Conservation (phyloP, 495 filamentous ascomycete species). For the Chaetomium tenue region DNA sequence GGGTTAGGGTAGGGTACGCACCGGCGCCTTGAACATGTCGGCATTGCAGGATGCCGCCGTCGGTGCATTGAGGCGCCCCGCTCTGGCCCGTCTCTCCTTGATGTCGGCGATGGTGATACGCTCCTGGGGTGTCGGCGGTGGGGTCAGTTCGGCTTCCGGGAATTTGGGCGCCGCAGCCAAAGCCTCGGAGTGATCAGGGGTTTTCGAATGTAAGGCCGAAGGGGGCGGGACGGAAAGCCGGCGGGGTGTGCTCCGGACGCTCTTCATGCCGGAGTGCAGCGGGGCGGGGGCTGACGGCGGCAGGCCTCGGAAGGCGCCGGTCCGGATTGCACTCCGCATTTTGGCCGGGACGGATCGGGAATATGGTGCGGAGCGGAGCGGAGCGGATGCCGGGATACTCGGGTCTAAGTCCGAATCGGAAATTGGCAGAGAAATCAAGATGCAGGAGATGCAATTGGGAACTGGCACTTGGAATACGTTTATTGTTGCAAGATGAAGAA, state of each 20-base stretch:
- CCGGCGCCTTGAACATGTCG: constrained; percentile 79
- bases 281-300: not conserved
- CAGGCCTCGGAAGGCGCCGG: constrained; percentile 14
- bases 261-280: not conserved
- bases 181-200: constrained; percentile 23
- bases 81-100: constrained; percentile 63
- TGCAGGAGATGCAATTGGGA: not conserved
- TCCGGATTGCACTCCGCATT: constrained; percentile 15
- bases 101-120: constrained; percentile 72
- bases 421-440: not conserved
- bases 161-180: constrained; percentile 26
- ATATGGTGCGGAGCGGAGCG: not conserved
- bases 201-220: constrained; percentile 25
- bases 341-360: constrained; percentile 2
- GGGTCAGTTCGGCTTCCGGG: constrained; percentile 23
- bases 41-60: constrained; percentile 74
- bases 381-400: not conserved
- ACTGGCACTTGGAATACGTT: not conserved
- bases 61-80: constrained; percentile 65
- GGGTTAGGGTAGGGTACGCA: constrained; percentile 36
- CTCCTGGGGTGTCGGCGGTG: constrained; percentile 25
- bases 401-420: not conserved
- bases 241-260: not conserved
- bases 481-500: not conserved
- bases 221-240: not conserved